Evolutionary conservation across 495 filamentous ascomycete genomes (phyloP).

Genomic region (Parachaetomium inaequale): DNA sequence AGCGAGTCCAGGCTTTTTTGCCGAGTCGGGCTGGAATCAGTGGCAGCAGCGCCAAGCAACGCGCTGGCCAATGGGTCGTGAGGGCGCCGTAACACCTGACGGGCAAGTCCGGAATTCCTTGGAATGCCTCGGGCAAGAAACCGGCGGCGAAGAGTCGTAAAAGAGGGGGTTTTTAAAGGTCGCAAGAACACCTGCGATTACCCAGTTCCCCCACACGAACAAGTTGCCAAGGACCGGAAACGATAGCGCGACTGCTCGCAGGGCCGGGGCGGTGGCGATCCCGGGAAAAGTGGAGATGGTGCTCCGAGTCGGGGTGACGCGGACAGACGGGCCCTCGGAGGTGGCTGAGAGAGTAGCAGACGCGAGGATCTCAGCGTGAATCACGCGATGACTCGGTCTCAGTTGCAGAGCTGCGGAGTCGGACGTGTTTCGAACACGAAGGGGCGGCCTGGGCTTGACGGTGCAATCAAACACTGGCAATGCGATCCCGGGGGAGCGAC

Average conservation of each 20-base stretch:
- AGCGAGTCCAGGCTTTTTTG: constrained; percentile 29
- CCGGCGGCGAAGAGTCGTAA: too few species aligned
- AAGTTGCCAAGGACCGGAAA: constrained; percentile 1
- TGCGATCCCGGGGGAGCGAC: constrained; percentile 4
- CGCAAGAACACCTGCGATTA: background rate
- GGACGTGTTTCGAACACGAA: constrained; percentile 2
- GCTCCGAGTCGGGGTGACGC: constrained; percentile 9
- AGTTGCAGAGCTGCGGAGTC: constrained; percentile 6
- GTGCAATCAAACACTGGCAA: constrained; percentile 13
- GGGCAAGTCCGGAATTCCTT: constrained; percentile 25
- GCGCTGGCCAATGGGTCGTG: constrained; percentile 15
- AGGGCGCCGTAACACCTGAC: constrained; percentile 18
- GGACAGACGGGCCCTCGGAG: constrained; percentile 13
- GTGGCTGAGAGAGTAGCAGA: constrained; percentile 16
- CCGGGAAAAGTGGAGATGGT: constrained; percentile 16
- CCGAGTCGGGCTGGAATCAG: constrained; percentile 26
- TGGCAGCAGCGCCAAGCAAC: constrained; percentile 3
- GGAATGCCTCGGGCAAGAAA: constrained; percentile 23
- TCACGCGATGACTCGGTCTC: constrained; percentile 17
- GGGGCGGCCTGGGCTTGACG: constrained; percentile 3
- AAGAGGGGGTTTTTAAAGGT: too few species aligned
- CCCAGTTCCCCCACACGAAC: constrained; percentile 6
- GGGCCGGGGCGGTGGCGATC: constrained; percentile 18
- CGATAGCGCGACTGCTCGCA: constrained; percentile 1
- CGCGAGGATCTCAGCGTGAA: constrained; percentile 9